A percentile compares a stretch with the other conserved stretches of the same genome.
phyloP scores from a whole-genome alignment of 2,329 filamentous ascomycete species.

The Xylariaceae sp. region DNA sequence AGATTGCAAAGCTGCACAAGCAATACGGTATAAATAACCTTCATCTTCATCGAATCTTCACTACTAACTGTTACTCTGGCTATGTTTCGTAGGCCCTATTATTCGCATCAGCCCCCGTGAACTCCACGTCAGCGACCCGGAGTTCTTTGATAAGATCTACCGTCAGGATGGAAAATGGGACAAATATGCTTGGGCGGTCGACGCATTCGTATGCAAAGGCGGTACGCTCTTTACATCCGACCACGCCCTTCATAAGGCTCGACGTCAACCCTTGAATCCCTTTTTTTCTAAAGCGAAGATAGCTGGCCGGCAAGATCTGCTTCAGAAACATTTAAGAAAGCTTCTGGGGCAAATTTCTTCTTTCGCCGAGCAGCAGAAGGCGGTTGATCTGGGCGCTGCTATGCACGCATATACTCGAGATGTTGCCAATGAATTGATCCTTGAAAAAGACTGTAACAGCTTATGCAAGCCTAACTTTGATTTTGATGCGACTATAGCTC shows the following conservation, averaged over 20 bases:
- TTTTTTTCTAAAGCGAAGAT: conserved; percentile 30
- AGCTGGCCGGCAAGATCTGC: not conserved
- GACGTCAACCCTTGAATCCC: conserved; percentile 23
- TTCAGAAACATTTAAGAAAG: conserved; percentile 1
- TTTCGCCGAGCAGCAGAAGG: conserved; percentile 2
- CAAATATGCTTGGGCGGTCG: conserved; percentile 20
- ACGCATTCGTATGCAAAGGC: conserved; percentile 8
- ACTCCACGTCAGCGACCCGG: conserved; percentile 18
- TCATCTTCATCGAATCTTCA: too few species aligned
- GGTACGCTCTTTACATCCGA: conserved; percentile 4
- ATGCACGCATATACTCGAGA: conserved; percentile 23
- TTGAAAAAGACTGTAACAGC: conserved; percentile 21
- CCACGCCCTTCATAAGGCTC: conserved; percentile 22
- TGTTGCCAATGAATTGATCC: conserved; percentile 24
- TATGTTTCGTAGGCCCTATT: conserved; percentile 19
- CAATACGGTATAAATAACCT: conserved; percentile 37
- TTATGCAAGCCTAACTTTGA: conserved; percentile 26
- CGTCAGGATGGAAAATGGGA: conserved; percentile 15
- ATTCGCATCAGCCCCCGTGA: conserved; percentile 23
- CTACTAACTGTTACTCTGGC: not conserved
- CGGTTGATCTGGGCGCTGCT: conserved; percentile 15
- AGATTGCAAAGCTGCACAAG: conserved; percentile 33
- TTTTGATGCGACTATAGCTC: too few species aligned
- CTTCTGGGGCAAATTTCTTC: not conserved
- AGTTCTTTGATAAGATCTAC: conserved; percentile 20